Evolutionary conservation across 139 green algal genomes (phyloP), one percentile per base, ranked within the genome.

Genomic region (Volvox reticuliferus): DNA sequence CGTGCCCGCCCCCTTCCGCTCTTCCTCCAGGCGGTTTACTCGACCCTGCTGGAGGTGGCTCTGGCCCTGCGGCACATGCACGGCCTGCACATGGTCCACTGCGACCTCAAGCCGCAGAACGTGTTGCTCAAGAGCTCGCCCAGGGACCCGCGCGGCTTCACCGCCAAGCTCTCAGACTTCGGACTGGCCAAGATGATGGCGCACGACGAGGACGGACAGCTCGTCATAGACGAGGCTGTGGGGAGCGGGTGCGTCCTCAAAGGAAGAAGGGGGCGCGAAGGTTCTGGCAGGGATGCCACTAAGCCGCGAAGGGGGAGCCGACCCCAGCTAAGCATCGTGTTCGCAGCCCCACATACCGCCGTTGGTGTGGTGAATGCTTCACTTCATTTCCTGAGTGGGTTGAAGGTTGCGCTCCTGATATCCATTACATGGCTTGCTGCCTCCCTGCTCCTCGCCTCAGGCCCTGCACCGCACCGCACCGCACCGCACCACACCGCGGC

Each of bases 71-170:
- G 82, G 21, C 91, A 97, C 91, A 92, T 97, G 36, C 96, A 98
- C 87, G 78, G 71, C 0, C 62, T 91, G 24, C 90, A 89, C 95
- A 96, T 89, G 85, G 85, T 89, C 22, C 85, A 89, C 82, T 92
- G 94, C 61, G 96, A 98, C 91, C 90, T 98, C 33, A 98, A 98
- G 92, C 93, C 94, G 0, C 87, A 89, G 13, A 97, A 97, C 88
- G 95, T 97, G 79, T 76, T 97, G 92, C 91, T 96, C 32, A 95
- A 94, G 65, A 78, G 55, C 26, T 37, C 33, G 62, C 79, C 65
- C 14, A 50, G 68, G 2, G 94, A 96, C 87, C 86, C 92, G 12
- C 89, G 94, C 28, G 94, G 94, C 76, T 96, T 94, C 85, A 91
- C 88, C 44, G 93, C 87, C 89, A 98, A 98, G 93, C 91, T 96